Evolutionary conservation across 495 filamentous ascomycete genomes (phyloP).

Genomic region (Podospora pseudopauciseta): DNA sequence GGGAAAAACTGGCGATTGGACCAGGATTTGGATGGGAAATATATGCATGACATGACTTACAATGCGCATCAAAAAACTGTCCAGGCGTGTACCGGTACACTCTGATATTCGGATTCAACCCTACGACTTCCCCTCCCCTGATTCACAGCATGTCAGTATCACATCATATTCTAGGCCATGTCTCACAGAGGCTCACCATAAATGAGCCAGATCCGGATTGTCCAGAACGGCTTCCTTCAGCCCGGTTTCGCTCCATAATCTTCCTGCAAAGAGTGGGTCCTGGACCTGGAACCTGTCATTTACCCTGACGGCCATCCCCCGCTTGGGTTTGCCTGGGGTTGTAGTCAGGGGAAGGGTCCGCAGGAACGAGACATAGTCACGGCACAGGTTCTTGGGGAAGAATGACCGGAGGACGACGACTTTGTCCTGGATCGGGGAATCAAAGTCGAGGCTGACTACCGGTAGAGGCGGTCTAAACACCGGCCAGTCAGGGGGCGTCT

Average conservation of each 20-base stretch:
- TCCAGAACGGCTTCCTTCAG: conserved; percentile 48
- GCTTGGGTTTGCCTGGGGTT: conserved; percentile 79
- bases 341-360: conserved; percentile 70
- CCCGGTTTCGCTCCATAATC: conserved; percentile 64
- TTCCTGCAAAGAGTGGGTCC: conserved; percentile 69
- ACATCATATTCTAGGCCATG: neutral
- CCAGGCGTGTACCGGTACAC: conserved; percentile 87
- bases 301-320: conserved; percentile 77
- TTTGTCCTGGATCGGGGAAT: conserved; percentile 54
- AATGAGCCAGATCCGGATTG: conserved; percentile 28
- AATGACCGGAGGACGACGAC: conserved; percentile 75
- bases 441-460: conserved; percentile 58
- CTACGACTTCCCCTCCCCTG: conserved; percentile 84
- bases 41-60: conserved; percentile 45
- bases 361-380: conserved; percentile 75
- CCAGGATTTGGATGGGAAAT: neutral
- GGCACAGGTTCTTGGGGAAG: conserved; percentile 75
- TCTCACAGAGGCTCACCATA: conserved; percentile 29
- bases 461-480: conserved; percentile 70
- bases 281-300: conserved; percentile 89
- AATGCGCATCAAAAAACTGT: conserved; percentile 87
- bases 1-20: too few relatives aligned
- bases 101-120: conserved; percentile 83
- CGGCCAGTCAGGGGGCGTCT: conserved; percentile 65
- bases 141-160: neutral